Conservation (phyloP, 1,284 basidiomycete species). For the Paramarasmius palmivorus region DNA sequence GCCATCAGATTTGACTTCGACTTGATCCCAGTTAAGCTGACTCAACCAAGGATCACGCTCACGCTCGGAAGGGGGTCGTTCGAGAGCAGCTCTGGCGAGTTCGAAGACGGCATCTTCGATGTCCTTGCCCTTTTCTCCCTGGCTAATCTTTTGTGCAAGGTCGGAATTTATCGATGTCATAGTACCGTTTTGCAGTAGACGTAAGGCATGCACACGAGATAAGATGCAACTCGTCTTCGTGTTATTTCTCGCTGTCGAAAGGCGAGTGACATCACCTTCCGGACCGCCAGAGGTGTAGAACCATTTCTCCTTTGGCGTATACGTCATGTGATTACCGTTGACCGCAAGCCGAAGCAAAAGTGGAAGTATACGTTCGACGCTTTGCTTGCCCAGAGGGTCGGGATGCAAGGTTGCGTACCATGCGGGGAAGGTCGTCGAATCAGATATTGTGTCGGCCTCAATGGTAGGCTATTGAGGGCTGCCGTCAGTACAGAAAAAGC, state of each 20-base stretch:
- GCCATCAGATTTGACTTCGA: conserved; percentile 14
- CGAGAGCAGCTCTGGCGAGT: conserved; percentile 25
- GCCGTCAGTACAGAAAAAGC: too few species aligned
- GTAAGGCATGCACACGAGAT: conserved; percentile 30
- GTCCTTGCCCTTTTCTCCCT: conserved; percentile 23
- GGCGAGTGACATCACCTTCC: conserved; percentile 14
- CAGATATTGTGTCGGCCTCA: too few species aligned
- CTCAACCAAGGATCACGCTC: conserved; percentile 44
- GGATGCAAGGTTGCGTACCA: conserved; percentile 71
- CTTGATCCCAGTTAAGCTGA: conserved; percentile 55
- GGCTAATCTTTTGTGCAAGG: conserved; percentile 30
- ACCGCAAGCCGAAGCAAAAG: conserved; percentile 69
- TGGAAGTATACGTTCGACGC: conserved; percentile 65
- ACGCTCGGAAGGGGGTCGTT: conserved; percentile 16
- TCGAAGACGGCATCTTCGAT: conserved; percentile 20
- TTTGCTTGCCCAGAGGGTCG: conserved; percentile 49
- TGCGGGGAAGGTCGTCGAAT: conserved; percentile 36
- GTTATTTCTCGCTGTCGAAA: conserved; percentile 28
- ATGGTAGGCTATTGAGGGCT: too few species aligned
- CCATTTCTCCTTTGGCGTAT: conserved; percentile 48
- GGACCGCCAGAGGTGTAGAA: conserved; percentile 18
- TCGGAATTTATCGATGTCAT: conserved; percentile 29
- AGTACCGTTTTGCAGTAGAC: conserved; percentile 26
- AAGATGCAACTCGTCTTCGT: conserved; percentile 31
- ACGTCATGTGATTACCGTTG: conserved; percentile 65